A percentile compares a stretch with the other conserved stretches of the same genome.
These are phyloP conservation scores for Calycina herbarum DNA, from an alignment of 2,329 filamentous ascomycete species.

Conservation along the genomic window DNA sequence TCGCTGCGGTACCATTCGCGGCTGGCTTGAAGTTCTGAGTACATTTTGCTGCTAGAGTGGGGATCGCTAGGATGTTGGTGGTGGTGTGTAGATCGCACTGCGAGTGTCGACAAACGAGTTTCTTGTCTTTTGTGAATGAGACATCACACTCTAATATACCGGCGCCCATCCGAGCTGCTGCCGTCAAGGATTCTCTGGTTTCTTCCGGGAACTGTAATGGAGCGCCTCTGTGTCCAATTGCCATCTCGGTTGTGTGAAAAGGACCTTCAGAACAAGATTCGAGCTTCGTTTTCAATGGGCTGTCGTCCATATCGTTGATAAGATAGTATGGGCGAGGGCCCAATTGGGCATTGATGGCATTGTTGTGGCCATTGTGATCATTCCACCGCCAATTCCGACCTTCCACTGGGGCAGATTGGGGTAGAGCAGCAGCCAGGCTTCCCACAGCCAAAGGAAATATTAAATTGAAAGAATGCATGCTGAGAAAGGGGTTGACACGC, in stretches of 20 bases:
- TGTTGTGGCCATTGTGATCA: background rate
- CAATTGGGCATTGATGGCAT: slow-evolving; percentile 11
- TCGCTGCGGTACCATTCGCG: slow-evolving; percentile 18
- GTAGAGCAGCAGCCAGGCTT: slow-evolving; percentile 8
- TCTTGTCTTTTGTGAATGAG: slow-evolving; percentile 25
- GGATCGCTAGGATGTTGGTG: slow-evolving; percentile 25
- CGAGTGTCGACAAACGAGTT: slow-evolving; percentile 28
- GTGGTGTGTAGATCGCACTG: slow-evolving; percentile 28
- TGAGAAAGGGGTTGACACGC: background rate
- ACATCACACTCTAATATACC: slow-evolving; percentile 30
- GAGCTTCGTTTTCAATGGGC: slow-evolving; percentile 24
- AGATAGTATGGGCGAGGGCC: slow-evolving; percentile 26
- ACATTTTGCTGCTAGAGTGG: slow-evolving; percentile 24
- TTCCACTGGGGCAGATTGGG: background rate
- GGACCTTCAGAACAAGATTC: slow-evolving; percentile 25
- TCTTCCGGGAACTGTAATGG: slow-evolving; percentile 27
- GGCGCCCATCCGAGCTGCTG: slow-evolving; percentile 26
- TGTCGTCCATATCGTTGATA: slow-evolving; percentile 26
- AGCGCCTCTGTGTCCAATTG: slow-evolving; percentile 27
- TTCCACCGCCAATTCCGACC: slow-evolving; percentile 8
- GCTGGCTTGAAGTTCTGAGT: slow-evolving; percentile 23
- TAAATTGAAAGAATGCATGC: slow-evolving; percentile 2
- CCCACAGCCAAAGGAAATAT: background rate
- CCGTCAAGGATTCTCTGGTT: slow-evolving; percentile 23
- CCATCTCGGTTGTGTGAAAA: slow-evolving; percentile 17